Percentiles rank a stretch among this genome's conserved stretches.
Conservation (phyloP, 441 rosid genomes). For the Erodium texanum region DNA sequence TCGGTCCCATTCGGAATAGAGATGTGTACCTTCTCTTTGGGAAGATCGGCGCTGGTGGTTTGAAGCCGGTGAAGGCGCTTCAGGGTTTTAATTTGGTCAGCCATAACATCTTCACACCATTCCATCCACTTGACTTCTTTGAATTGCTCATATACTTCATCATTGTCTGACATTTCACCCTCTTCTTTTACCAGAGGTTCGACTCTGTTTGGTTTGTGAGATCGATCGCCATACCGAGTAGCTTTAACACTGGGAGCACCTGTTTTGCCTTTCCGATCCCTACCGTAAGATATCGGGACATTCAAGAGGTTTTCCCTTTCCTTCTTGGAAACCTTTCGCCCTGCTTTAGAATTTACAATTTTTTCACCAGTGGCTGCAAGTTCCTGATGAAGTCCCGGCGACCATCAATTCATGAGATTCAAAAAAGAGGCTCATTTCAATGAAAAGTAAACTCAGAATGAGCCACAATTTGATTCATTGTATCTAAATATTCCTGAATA, state of each 20-base stretch:
- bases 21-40: conserved; percentile 65
- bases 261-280: conserved; percentile 47
- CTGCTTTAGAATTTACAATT: conserved; percentile 47
- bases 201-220: conserved; percentile 49
- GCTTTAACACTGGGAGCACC: conserved; percentile 29
- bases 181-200: conserved; percentile 87
- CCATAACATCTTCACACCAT: conserved; percentile 98
- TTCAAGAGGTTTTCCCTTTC: conserved; percentile 40
- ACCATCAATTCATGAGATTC: too few species aligned
- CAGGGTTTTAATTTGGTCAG: conserved; percentile 69
- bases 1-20: too few species aligned
- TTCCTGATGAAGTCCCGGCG: too few species aligned
- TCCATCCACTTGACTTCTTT: conserved; percentile 99
- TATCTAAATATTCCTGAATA: too few species aligned
- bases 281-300: conserved; percentile 31
- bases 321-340: conserved; percentile 67
- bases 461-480: too few species aligned
- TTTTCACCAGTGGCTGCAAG: conserved; percentile 71
- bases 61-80: conserved; percentile 73
- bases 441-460: neutral
- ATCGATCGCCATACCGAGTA: conserved; percentile 35
- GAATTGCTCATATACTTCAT: conserved; percentile 83
- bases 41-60: conserved; percentile 90
- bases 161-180: conserved; percentile 98
- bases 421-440: too few species aligned